Conservation (phyloP, 208 protist genomes). For the Acanthamoeba royreba region DNA sequence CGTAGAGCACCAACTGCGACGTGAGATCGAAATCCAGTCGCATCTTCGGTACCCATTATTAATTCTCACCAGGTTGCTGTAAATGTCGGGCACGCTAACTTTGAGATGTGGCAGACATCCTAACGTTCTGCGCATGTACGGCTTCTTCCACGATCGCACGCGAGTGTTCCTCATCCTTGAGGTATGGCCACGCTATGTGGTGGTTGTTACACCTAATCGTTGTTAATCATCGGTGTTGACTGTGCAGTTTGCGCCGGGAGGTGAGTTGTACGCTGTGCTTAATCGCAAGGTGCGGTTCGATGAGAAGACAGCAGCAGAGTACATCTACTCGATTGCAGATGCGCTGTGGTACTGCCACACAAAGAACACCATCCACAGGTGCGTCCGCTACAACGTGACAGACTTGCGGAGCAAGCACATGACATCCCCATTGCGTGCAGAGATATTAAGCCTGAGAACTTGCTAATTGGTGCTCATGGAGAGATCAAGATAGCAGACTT, state of each 20-base stretch:
- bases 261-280: slow-evolving; percentile 97
- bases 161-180: slow-evolving; percentile 98
- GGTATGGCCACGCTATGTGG: background rate
- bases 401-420: slow-evolving; percentile 74
- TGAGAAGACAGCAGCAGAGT: slow-evolving; percentile 83
- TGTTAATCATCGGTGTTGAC: background rate
- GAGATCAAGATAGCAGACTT: slow-evolving; percentile 99
- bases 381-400: background rate
- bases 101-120: slow-evolving; percentile 90
- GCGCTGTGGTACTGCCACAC: slow-evolving; percentile 94
- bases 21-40: slow-evolving; percentile 99
- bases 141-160: slow-evolving; percentile 96
- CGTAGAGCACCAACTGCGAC: slow-evolving; percentile 95
- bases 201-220: too few species aligned
- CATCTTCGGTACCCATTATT: slow-evolving; percentile 86
- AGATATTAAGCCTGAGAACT: slow-evolving; percentile 85
- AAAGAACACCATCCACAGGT: slow-evolving; percentile 94
- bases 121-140: slow-evolving; percentile 96
- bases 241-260: slow-evolving; percentile 88
- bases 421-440: slow-evolving; percentile 82
- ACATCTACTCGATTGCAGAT: slow-evolving; percentile 64
- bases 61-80: background rate
- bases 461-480: slow-evolving; percentile 82
- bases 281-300: slow-evolving; percentile 86
- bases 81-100: too few species aligned